These are phyloP conservation scores for Pleoardoris graminearum DNA, from an alignment of 2,329 filamentous ascomycete species.

Conservation along the genomic window DNA sequence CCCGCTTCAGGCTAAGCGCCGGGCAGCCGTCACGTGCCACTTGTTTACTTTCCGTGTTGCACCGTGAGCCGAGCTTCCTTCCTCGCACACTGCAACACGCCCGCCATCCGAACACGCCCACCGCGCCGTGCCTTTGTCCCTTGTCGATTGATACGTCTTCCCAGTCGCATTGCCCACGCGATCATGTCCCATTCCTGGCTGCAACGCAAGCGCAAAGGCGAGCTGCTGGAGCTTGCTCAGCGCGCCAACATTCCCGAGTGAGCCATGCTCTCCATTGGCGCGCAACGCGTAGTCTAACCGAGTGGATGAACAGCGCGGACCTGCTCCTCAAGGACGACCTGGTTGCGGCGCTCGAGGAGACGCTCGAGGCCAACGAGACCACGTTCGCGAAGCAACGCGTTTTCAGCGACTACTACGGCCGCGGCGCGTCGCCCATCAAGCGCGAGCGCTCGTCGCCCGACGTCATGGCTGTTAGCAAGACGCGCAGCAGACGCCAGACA, in stretches of 20 bases:
- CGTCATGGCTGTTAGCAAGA: slow-evolving; percentile 35
- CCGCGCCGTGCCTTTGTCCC: slow-evolving; percentile 11
- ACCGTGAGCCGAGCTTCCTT: slow-evolving; percentile 17
- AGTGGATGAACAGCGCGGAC: slow-evolving; percentile 60
- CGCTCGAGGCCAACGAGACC: slow-evolving; percentile 63
- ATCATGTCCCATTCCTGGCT: slow-evolving; percentile 73
- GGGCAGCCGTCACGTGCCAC: slow-evolving; percentile 19
- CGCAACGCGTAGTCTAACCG: slow-evolving; percentile 13
- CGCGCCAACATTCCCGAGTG: slow-evolving; percentile 73
- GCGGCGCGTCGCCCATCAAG: slow-evolving; percentile 59
- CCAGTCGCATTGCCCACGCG: slow-evolving; percentile 56
- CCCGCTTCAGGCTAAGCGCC: background rate
- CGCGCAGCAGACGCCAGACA: slow-evolving; percentile 41
- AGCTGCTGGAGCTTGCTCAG: slow-evolving; percentile 74
- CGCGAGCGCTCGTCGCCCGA: slow-evolving; percentile 47
- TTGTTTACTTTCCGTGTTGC: slow-evolving; percentile 25
- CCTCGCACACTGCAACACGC: slow-evolving; percentile 23
- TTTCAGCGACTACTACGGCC: slow-evolving; percentile 77
- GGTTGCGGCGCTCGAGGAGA: slow-evolving; percentile 51
- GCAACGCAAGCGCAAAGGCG: slow-evolving; percentile 78
- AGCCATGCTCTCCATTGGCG: slow-evolving; percentile 41
- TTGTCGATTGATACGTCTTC: slow-evolving; percentile 21
- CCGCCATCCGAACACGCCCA: slow-evolving; percentile 21
- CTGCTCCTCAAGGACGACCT: slow-evolving; percentile 78
- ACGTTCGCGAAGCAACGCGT: slow-evolving; percentile 65